Conservation (phyloP, 108 stramenopile genomes). For the Schizochytrium sp. region DNA sequence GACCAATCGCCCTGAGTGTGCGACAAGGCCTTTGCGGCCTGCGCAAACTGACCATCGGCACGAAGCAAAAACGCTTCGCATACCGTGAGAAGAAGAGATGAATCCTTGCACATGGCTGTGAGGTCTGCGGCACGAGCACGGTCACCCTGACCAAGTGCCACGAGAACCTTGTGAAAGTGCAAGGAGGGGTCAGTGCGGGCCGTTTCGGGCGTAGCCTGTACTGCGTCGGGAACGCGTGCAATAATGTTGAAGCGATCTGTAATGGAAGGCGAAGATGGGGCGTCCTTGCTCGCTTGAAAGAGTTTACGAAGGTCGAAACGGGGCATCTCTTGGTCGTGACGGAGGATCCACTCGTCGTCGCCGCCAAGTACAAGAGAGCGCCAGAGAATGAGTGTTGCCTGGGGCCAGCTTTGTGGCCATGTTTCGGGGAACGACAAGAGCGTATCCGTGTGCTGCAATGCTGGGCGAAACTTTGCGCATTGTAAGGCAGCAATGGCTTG, state of each 20-base stretch:
- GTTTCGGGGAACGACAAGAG: background rate
- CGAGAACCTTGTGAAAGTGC: background rate
- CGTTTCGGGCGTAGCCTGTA: background rate
- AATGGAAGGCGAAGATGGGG: background rate
- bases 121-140: background rate
- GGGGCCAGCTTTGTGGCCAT: background rate
- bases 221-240: background rate
- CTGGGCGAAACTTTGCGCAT: background rate
- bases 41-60: background rate
- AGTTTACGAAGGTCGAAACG: background rate
- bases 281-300: background rate
- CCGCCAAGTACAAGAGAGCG: background rate
- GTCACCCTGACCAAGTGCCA: background rate
- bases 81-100: background rate
- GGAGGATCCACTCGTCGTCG: background rate
- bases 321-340: background rate
- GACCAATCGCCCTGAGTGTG: background rate
- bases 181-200: background rate
- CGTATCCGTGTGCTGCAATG: background rate
- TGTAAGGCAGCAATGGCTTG: background rate
- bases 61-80: background rate
- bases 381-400: background rate
- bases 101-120: background rate
- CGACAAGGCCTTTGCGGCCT: background rate
- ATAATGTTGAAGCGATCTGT: background rate